Evolutionary conservation across 2,329 filamentous ascomycete genomes (phyloP).

Genomic region (Rhynchosporium secalis): DNA sequence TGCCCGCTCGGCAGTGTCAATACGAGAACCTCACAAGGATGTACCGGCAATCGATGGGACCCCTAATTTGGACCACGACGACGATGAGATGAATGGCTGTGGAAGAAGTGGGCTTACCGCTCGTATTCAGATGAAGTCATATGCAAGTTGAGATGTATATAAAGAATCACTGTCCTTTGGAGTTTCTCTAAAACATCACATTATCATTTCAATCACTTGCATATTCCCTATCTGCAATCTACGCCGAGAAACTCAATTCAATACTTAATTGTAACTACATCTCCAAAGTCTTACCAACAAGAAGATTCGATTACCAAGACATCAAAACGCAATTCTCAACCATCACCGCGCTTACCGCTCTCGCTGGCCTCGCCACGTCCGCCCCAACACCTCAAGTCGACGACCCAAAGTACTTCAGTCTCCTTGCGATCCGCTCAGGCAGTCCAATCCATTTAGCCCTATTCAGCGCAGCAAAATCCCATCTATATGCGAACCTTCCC

Average conservation of each 20-base stretch:
- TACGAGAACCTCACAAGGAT: constrained; percentile 1
- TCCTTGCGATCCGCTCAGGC: constrained; percentile 11
- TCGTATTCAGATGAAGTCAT: background rate
- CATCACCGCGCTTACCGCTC: constrained; percentile 7
- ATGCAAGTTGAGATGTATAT: background rate
- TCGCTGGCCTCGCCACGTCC: constrained; percentile 5
- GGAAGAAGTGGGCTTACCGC: background rate
- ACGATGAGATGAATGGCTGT: constrained; percentile 2
- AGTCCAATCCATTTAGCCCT: background rate
- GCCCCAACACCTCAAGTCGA: constrained; percentile 3
- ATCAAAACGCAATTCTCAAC: constrained; percentile 11
- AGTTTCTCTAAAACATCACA: background rate
- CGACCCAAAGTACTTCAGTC: constrained; percentile 5
- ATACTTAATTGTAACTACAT: background rate
- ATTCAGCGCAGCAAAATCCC: constrained; percentile 6
- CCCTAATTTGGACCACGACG: background rate
- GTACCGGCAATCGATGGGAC: constrained; percentile 7
- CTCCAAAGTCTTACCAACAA: background rate
- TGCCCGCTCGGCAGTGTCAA: constrained; percentile 6
- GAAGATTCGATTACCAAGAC: background rate
- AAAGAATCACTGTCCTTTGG: background rate
- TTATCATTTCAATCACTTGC: background rate
- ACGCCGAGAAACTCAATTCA: background rate
- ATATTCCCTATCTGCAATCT: background rate
- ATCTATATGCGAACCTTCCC: constrained; percentile 6